A percentile compares a stretch with the other conserved stretches of the same genome.
Conservation (phyloP, 1,284 basidiomycete genomes). For the Gastroboletus turbinatus region DNA sequence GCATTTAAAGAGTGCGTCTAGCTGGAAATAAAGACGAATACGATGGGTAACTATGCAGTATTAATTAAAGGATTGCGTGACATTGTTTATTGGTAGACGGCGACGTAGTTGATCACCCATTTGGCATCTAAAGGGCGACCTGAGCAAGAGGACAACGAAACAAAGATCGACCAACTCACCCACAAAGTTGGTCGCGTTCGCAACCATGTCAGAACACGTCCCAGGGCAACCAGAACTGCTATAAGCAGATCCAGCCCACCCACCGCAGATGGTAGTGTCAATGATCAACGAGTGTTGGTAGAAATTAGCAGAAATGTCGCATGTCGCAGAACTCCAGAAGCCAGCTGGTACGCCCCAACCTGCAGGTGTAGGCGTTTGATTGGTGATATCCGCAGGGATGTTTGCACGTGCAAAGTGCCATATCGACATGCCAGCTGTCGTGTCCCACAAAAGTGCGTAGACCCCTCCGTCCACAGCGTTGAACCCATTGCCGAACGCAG, state of each 20-base stretch:
- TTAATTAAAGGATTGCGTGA: neutral
- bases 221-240: slow-evolving; percentile 60
- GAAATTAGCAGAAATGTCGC: slow-evolving; percentile 70
- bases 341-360: slow-evolving; percentile 71
- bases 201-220: slow-evolving; percentile 64
- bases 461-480: slow-evolving; percentile 72
- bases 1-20: neutral
- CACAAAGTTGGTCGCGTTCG: slow-evolving; percentile 61
- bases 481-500: slow-evolving; percentile 70
- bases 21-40: neutral
- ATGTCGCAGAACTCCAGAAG: slow-evolving; percentile 58
- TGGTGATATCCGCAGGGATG: slow-evolving; percentile 71
- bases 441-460: slow-evolving; percentile 71
- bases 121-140: slow-evolving; percentile 43
- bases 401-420: slow-evolving; percentile 72
- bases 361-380: slow-evolving; percentile 55
- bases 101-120: slow-evolving; percentile 58
- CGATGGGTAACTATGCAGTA: slow-evolving; percentile 1
- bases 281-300: slow-evolving; percentile 66
- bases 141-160: slow-evolving; percentile 5
- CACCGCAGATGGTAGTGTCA: slow-evolving; percentile 62
- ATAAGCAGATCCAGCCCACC: slow-evolving; percentile 61
- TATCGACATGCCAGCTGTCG: slow-evolving; percentile 59
- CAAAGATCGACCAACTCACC: slow-evolving; percentile 39
- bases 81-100: slow-evolving; percentile 31